A percentile compares a stretch with the other conserved stretches of the same genome.
These are phyloP conservation scores for Fonsecaea nubica DNA, from an alignment of 2,329 filamentous ascomycete species.

Conservation along the genomic window DNA sequence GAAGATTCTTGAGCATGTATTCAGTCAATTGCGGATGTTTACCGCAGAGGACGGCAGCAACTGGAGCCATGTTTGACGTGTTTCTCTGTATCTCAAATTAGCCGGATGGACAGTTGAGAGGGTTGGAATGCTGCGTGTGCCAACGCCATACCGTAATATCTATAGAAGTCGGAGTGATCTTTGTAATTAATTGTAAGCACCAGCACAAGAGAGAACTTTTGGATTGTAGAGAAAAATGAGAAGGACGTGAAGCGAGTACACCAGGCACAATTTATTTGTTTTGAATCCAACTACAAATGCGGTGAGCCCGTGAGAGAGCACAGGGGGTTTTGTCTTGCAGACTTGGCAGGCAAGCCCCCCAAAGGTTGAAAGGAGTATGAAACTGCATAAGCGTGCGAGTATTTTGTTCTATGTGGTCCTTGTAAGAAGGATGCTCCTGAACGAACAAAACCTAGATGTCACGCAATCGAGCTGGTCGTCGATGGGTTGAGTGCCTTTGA, in stretches of 20 bases:
- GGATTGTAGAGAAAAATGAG: background rate
- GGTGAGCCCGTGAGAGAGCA: background rate
- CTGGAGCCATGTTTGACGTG: constrained; percentile 19
- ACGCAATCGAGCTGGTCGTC: too few species aligned
- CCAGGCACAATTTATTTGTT: too few species aligned
- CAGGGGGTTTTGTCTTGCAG: background rate
- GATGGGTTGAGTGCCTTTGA: too few species aligned
- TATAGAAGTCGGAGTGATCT: background rate
- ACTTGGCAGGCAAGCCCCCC: background rate
- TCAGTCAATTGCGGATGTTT: constrained; percentile 21
- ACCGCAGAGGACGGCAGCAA: constrained; percentile 33
- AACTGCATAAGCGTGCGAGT: too few species aligned
- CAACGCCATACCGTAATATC: background rate
- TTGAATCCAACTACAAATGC: background rate
- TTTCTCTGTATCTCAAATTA: background rate
- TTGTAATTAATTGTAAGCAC: background rate
- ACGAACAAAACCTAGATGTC: too few species aligned
- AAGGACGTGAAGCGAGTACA: background rate
- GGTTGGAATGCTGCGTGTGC: background rate
- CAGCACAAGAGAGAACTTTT: background rate
- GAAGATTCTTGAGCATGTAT: constrained; percentile 29
- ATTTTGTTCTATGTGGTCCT: too few species aligned
- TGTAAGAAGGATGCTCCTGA: too few species aligned
- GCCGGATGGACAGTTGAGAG: background rate
- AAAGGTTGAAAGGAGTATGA: background rate